Evolutionary conservation across 1,284 basidiomycete species (phyloP).

Genomic region (Athelia sp.): DNA sequence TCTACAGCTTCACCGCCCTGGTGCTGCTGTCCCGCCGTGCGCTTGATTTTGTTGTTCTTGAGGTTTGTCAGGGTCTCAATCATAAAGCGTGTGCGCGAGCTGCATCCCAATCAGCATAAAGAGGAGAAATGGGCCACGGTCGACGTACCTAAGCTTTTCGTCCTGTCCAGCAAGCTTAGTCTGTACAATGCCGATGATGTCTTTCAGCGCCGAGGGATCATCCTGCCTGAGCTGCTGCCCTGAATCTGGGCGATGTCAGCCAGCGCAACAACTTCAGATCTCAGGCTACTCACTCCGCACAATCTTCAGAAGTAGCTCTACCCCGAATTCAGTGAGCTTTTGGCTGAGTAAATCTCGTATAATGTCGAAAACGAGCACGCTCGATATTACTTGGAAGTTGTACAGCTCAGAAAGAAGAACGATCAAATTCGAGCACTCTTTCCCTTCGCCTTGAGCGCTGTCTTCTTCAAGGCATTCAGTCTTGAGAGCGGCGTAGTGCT

Average conservation of each 20-base stretch:
- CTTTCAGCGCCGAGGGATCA: slow-evolving; percentile 80
- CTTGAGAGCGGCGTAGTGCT: slow-evolving; percentile 36
- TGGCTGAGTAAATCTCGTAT: slow-evolving; percentile 74
- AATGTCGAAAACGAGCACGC: slow-evolving; percentile 85
- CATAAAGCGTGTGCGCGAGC: slow-evolving; percentile 88
- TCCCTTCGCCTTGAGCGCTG: slow-evolving; percentile 44
- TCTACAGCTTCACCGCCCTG: slow-evolving; percentile 72
- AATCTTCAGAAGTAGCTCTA: slow-evolving; percentile 87
- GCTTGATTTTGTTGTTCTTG: slow-evolving; percentile 86
- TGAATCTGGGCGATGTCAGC: slow-evolving; percentile 48
- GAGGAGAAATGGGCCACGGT: slow-evolving; percentile 31
- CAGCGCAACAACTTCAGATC: not conserved
- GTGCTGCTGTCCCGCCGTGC: slow-evolving; percentile 46
- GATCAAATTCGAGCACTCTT: slow-evolving; percentile 87
- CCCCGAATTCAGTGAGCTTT: slow-evolving; percentile 69
- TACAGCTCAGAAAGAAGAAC: slow-evolving; percentile 90
- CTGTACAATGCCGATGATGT: slow-evolving; percentile 83
- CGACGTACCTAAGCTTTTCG: slow-evolving; percentile 52
- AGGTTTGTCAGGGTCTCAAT: slow-evolving; percentile 86
- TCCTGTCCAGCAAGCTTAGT: slow-evolving; percentile 58
- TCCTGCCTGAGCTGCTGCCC: slow-evolving; percentile 86
- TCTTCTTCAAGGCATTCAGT: slow-evolving; percentile 12
- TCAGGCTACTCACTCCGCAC: slow-evolving; percentile 61
- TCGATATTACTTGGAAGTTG: slow-evolving; percentile 92
- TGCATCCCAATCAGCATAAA: slow-evolving; percentile 23